Evolutionary conservation across 352 stramenopile species (phyloP), one percentile per base, ranked within the genome.

Genomic region (Pythium phragmiticola): DNA sequence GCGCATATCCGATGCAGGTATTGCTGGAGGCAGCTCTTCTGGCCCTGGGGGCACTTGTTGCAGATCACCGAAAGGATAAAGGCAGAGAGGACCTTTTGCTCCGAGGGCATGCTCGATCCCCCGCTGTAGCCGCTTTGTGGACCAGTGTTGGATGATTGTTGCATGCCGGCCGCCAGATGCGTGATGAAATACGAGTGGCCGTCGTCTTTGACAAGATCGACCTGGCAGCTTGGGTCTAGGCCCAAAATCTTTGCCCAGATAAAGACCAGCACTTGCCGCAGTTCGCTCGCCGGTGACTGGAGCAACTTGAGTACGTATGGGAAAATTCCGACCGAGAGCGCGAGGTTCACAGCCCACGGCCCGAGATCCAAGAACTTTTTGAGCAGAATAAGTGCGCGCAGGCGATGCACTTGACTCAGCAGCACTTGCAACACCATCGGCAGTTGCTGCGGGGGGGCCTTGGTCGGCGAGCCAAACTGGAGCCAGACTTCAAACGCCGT

Each of bases 401-500:
- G 79, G n/a, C 97, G 93, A 80, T 99, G 96, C 7, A 98, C 87
- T 70, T 99, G 96, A 39, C 90, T 98, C 28, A 99, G 73, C 47
- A 99, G 75, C 21, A 99, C 95, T 63, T 99, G 95, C 6, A 99
- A 77, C 34, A 99, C 95, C 75, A 99, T 98, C 0, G 98, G 97
- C 26, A 99, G 77, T 72, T 99, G 95, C 73, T 99, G 92, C 2
- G 97, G 98, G 7, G 96, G 94, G 37, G 96, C 74, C 48, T 96
- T 93, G n/a, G 74, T 70, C 1, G 86, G 75, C 30, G 81, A 84
- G 0, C 95, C 95, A 77, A 98, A 99, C 60, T 99, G 89, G 4
- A 99, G 73, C 97, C 97, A 99, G 6, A 99, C 90, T 76, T 99
- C 96, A 73, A 99, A 99, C 8, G 97, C 96, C 21, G 92, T 99